These are phyloP conservation scores for Aspergillus hiratsukae DNA, from an alignment of 2,329 filamentous ascomycete genomes.

Conservation along the genomic window DNA sequence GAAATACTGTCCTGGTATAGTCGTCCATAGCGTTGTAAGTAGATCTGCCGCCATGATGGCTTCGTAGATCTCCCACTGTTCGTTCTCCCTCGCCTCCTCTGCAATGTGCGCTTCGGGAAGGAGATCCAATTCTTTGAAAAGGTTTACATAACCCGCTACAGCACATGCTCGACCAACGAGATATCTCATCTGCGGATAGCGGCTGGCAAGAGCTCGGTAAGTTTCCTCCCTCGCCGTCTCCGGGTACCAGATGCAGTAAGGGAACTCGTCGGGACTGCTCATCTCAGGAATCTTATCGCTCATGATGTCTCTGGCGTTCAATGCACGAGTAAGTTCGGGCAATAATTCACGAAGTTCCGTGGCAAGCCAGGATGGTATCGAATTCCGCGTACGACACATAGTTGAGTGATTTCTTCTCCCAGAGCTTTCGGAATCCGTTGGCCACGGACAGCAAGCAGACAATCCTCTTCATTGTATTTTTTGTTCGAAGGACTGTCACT, in stretches of 20 bases:
- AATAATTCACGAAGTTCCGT: conserved; percentile 4
- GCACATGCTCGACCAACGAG: conserved; percentile 19
- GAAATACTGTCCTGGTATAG: conserved; percentile 9
- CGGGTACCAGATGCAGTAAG: conserved; percentile 44
- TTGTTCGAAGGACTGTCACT: neutral
- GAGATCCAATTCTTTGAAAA: conserved; percentile 17
- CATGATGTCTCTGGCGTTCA: conserved; percentile 14
- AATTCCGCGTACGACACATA: conserved; percentile 5
- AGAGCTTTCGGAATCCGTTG: neutral
- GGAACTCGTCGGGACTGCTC: conserved; percentile 18
- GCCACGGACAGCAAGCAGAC: neutral
- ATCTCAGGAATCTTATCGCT: conserved; percentile 26
- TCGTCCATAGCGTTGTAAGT: conserved; percentile 16
- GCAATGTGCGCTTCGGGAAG: conserved; percentile 17
- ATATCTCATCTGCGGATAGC: conserved; percentile 29
- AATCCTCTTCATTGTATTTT: conserved; percentile 2
- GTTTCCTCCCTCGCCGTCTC: conserved; percentile 35
- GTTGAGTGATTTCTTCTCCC: neutral
- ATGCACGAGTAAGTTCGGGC: conserved; percentile 12
- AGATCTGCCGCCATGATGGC: conserved; percentile 7
- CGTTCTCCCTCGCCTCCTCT: conserved; percentile 15
- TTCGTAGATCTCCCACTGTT: conserved; percentile 10
- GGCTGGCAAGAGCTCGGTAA: conserved; percentile 27
- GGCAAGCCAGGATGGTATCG: conserved; percentile 3
- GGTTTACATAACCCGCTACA: conserved; percentile 12